Conservation (phyloP, 1,284 basidiomycete genomes). For the Leccinum olivaceoglutinosum region DNA sequence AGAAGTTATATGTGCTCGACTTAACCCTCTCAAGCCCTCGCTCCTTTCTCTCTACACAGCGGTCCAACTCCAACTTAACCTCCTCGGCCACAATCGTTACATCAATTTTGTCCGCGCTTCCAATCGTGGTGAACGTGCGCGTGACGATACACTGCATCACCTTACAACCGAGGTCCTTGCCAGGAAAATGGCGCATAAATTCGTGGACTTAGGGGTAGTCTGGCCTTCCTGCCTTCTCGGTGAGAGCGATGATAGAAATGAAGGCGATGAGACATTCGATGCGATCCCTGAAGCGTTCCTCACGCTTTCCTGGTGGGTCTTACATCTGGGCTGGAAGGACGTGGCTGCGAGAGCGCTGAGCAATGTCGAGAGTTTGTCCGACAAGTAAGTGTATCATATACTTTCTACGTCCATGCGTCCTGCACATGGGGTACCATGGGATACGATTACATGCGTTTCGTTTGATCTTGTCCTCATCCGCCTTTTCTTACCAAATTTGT, state of each 20-base stretch:
- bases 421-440: not conserved
- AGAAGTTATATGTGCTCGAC: not conserved
- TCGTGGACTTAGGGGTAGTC: slow-evolving; percentile 21
- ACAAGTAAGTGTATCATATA: slow-evolving; percentile 41
- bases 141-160: slow-evolving; percentile 34
- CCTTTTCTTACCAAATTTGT: not conserved
- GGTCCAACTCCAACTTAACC: slow-evolving; percentile 60
- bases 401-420: not conserved
- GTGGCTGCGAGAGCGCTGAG: slow-evolving; percentile 66
- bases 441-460: not conserved
- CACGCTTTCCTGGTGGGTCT: slow-evolving; percentile 82
- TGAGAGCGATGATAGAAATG: slow-evolving; percentile 8
- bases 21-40: not conserved
- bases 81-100: slow-evolving; percentile 61
- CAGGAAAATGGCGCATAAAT: slow-evolving; percentile 20
- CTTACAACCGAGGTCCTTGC: slow-evolving; percentile 18
- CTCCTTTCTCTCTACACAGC: slow-evolving; percentile 56
- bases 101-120: slow-evolving; percentile 27
- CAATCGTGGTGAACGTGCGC: slow-evolving; percentile 54
- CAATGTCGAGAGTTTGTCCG: slow-evolving; percentile 51
- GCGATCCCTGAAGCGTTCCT: slow-evolving; percentile 60
- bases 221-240: slow-evolving; percentile 24
- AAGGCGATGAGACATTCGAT: slow-evolving; percentile 19
- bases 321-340: slow-evolving; percentile 86
- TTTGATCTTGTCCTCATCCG: not conserved